phyloP scores from a whole-genome alignment of 2,329 filamentous ascomycete species.

The Paecilomyces variotii region DNA sequence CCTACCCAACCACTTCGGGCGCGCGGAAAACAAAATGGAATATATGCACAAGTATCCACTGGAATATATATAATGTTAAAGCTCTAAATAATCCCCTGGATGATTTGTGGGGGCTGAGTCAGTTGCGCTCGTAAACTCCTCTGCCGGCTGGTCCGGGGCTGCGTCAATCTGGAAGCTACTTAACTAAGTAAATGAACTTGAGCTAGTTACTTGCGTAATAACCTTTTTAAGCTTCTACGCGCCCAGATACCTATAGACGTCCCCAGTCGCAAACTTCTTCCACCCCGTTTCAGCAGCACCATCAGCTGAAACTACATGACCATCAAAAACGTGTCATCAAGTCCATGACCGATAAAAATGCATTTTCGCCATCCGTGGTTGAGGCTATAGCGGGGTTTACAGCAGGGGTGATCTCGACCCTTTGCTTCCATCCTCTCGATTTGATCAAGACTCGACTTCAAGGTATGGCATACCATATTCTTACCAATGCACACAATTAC shows the following conservation, averaged over 20 bases:
- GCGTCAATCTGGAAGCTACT: not conserved
- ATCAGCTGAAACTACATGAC: not conserved
- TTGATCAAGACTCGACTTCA: conserved; percentile 95
- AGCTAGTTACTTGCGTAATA: not conserved
- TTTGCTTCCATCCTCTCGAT: conserved; percentile 86
- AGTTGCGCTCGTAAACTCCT: not conserved
- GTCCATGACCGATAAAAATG: conserved; percentile 42
- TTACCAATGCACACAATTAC: conserved; percentile 45
- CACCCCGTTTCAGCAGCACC: not conserved
- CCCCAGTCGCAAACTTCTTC: not conserved
- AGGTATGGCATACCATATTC: conserved; percentile 41
- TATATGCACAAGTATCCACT: not conserved
- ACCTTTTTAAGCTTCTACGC: not conserved
- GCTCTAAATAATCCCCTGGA: not conserved
- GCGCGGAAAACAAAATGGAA: not conserved
- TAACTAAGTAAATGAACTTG: not conserved
- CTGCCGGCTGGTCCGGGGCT: not conserved
- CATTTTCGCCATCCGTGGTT: conserved; percentile 66
- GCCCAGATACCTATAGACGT: not conserved
- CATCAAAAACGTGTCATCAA: conserved; percentile 1
- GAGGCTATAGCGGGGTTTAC: conserved; percentile 86
- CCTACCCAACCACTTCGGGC: not conserved
- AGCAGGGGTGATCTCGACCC: conserved; percentile 76
- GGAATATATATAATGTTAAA: not conserved
- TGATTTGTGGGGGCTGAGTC: not conserved